A percentile compares a stretch with the other conserved stretches of the same genome.
These are phyloP conservation scores for Byssoonygena ceratinophila DNA, from an alignment of 2,329 filamentous ascomycete genomes.

Conservation along the genomic window DNA sequence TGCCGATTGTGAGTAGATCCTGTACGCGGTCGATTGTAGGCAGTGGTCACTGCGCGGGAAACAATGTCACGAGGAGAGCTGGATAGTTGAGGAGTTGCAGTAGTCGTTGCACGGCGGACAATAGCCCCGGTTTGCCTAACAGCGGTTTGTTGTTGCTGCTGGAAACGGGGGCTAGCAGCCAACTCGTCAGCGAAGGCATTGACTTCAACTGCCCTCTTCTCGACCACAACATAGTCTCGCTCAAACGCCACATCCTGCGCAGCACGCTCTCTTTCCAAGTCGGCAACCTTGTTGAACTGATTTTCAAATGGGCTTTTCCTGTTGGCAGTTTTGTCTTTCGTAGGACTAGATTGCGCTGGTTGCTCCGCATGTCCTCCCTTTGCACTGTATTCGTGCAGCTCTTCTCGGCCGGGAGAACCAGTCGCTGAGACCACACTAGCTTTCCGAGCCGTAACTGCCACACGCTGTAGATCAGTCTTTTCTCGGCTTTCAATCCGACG, in stretches of 20 bases:
- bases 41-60: conserved; percentile 65
- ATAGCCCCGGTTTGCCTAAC: conserved; percentile 53
- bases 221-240: conserved; percentile 88
- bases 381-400: conserved; percentile 40
- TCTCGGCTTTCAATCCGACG: conserved; percentile 29
- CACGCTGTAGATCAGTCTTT: conserved; percentile 23
- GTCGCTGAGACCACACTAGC: conserved; percentile 28
- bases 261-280: conserved; percentile 50
- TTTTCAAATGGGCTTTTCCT: conserved; percentile 22
- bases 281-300: conserved; percentile 26
- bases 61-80: conserved; percentile 43
- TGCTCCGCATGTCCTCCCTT: conserved; percentile 42
- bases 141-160: conserved; percentile 36
- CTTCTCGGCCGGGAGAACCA: conserved; percentile 35
- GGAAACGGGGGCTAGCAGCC: conserved; percentile 64
- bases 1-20: conserved; percentile 58
- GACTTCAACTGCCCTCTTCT: conserved; percentile 90
- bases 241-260: conserved; percentile 84
- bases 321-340: conserved; percentile 39
- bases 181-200: conserved; percentile 95
- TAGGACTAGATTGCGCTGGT: conserved; percentile 34
- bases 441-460: conserved; percentile 24
- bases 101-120: conserved; percentile 65
- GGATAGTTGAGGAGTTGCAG: conserved; percentile 58
- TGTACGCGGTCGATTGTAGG: conserved; percentile 52